Conservation (phyloP, 2,329 filamentous ascomycete genomes). For the Penicillium aurantiogriseum region DNA sequence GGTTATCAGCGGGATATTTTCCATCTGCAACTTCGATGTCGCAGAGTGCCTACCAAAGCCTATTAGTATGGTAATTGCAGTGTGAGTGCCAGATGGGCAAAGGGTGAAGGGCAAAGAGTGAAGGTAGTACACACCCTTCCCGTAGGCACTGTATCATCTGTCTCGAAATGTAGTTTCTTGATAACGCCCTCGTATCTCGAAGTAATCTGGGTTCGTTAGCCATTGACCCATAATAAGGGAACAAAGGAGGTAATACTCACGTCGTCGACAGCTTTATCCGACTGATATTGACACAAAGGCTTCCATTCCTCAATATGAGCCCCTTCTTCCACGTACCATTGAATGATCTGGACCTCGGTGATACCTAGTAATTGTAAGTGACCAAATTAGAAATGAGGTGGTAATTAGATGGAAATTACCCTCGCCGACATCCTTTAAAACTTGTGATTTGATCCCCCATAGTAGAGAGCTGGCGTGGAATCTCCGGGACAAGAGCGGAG, state of each 20-base stretch:
- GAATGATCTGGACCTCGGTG: constrained; percentile 96
- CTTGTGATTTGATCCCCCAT: constrained; percentile 40
- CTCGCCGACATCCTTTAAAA: constrained; percentile 46
- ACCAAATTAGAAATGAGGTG: neutral
- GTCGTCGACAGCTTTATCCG: constrained; percentile 80
- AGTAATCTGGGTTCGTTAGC: constrained; percentile 70
- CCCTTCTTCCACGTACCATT: constrained; percentile 98
- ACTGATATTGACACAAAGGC: constrained; percentile 95
- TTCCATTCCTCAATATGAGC: constrained; percentile 97
- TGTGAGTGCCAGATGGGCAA: rapidly evolving
- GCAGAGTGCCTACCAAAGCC: constrained; percentile 65
- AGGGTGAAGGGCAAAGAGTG: neutral
- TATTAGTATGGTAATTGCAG: constrained; percentile 12
- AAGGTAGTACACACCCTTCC: constrained; percentile 56
- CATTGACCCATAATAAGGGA: neutral
- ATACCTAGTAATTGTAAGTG: constrained; percentile 64
- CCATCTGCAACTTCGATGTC: constrained; percentile 90
- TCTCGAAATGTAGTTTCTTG: constrained; percentile 92
- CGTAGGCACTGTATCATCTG: constrained; percentile 93
- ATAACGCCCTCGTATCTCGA: constrained; percentile 93
- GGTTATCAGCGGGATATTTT: constrained; percentile 60
- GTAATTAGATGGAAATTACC: constrained; percentile 25
- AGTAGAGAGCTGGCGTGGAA: constrained; percentile 38
- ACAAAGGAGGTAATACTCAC: constrained; percentile 34
- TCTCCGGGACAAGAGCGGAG: constrained; percentile 28